phyloP scores from a whole-genome alignment of 2,329 filamentous ascomycete genomes.

The Xylogone sp. region DNA sequence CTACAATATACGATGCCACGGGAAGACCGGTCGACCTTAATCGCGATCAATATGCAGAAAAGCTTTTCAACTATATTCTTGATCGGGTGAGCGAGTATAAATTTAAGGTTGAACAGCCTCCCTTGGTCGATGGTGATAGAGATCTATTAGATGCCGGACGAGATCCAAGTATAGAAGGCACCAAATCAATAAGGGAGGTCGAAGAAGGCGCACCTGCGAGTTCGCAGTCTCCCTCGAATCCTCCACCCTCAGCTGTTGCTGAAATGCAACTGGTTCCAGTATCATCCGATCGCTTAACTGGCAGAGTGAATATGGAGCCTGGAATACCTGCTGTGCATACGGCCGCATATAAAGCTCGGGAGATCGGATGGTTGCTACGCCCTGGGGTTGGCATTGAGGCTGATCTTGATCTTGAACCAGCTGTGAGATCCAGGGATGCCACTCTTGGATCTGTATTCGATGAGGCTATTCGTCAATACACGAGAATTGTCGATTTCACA shows the following conservation, averaged over 20 bases:
- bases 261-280: conserved; percentile 56
- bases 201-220: conserved; percentile 65
- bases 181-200: conserved; percentile 66
- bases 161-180: conserved; percentile 68
- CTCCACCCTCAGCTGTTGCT: conserved; percentile 8
- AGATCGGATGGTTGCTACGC: conserved; percentile 79
- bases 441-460: conserved; percentile 91
- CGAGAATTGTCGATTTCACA: conserved; percentile 74
- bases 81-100: conserved; percentile 91
- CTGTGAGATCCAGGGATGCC: conserved; percentile 59
- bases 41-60: conserved; percentile 81
- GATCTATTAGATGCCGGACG: conserved; percentile 78
- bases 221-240: conserved; percentile 35
- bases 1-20: conserved; percentile 84
- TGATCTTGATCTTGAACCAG: conserved; percentile 67
- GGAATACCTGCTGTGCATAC: conserved; percentile 66
- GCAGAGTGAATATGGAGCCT: conserved; percentile 67
- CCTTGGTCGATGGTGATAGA: conserved; percentile 77
- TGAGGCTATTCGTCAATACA: conserved; percentile 85
- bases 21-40: conserved; percentile 73
- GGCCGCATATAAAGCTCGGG: conserved; percentile 71
- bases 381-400: conserved; percentile 57
- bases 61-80: conserved; percentile 90
- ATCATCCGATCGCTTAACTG: conserved; percentile 66
- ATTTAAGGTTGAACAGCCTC: conserved; percentile 65